Evolutionary conservation across 495 filamentous ascomycete species (phyloP).

Genomic region (Podospora pseudopauciseta): DNA sequence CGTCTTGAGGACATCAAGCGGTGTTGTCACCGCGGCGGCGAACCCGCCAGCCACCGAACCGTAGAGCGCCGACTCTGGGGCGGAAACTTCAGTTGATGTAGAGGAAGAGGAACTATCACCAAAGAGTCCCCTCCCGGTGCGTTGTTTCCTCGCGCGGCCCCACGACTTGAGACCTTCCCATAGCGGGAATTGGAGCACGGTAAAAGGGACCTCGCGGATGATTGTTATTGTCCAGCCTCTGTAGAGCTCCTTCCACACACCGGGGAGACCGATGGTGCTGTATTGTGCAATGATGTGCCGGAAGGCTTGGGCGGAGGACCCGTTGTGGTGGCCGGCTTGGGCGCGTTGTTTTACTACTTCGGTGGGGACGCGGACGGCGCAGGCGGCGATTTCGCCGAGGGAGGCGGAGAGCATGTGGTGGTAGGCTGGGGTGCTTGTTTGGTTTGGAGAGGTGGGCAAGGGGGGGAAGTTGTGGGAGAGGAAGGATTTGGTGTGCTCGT

Average conservation of each 20-base stretch:
- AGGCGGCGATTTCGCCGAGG: slow-evolving; percentile 87
- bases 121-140: slow-evolving; percentile 49
- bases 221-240: slow-evolving; percentile 88
- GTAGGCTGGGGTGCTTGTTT: slow-evolving; percentile 18
- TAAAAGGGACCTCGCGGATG: slow-evolving; percentile 94
- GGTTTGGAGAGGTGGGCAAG: slow-evolving; percentile 7
- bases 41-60: slow-evolving; percentile 80
- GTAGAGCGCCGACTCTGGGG: slow-evolving; percentile 78
- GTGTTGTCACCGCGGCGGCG: slow-evolving; percentile 86
- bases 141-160: slow-evolving; percentile 37
- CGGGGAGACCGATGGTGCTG: slow-evolving; percentile 41
- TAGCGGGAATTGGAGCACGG: slow-evolving; percentile 91
- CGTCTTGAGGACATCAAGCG: slow-evolving; percentile 94
- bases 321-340: slow-evolving; percentile 70
- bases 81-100: slow-evolving; percentile 52
- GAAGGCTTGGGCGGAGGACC: slow-evolving; percentile 58
- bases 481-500: slow-evolving; percentile 72
- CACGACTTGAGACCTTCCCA: slow-evolving; percentile 86
- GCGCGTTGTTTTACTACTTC: slow-evolving; percentile 97
- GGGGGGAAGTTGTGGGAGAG: slow-evolving; percentile 29
- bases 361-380: slow-evolving; percentile 87
- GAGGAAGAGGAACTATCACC: slow-evolving; percentile 17
- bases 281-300: slow-evolving; percentile 61
- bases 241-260: slow-evolving; percentile 80
- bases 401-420: slow-evolving; percentile 85